These are phyloP conservation scores for Debaryomycetaceae sp. DNA, from an alignment of 1,139 yeast species.

Conservation along the genomic window DNA sequence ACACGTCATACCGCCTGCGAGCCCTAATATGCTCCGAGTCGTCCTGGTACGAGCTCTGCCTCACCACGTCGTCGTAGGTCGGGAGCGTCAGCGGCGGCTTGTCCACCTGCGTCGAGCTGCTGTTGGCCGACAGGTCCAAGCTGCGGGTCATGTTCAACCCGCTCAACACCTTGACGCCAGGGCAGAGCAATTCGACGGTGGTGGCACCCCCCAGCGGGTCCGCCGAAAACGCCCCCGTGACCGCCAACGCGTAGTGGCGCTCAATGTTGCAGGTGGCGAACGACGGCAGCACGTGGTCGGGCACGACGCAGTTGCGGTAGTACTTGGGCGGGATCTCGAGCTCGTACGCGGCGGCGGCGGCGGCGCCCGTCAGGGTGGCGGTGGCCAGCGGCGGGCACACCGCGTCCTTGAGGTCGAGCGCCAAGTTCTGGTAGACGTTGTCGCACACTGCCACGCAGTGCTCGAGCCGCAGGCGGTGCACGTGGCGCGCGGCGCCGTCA, in stretches of 20 bases:
- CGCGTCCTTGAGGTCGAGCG: slow-evolving; percentile 38
- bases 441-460: slow-evolving; percentile 26
- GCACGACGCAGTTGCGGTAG: slow-evolving; percentile 40
- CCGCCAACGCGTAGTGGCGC: slow-evolving; percentile 40
- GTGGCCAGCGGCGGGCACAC: slow-evolving; percentile 23
- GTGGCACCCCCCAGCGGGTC: slow-evolving; percentile 20
- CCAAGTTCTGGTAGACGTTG: slow-evolving; percentile 30
- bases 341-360: slow-evolving; percentile 24
- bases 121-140: slow-evolving; percentile 3
- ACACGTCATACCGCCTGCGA: slow-evolving; percentile 35
- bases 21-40: slow-evolving; percentile 26
- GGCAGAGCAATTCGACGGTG: slow-evolving; percentile 29
- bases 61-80: slow-evolving; percentile 34
- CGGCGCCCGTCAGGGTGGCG: slow-evolving; percentile 16
- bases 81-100: slow-evolving; percentile 22
- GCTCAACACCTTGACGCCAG: slow-evolving; percentile 38
- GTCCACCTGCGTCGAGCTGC: too few species aligned
- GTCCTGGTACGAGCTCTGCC: slow-evolving; percentile 22
- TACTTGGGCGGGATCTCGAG: slow-evolving; percentile 42
- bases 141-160: slow-evolving; percentile 25
- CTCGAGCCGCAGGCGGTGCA: slow-evolving; percentile 28
- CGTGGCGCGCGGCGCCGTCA: slow-evolving; percentile 21
- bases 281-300: slow-evolving; percentile 49
- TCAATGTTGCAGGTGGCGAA: slow-evolving; percentile 56
- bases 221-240: slow-evolving; percentile 42